Percentiles rank a stretch among this genome's conserved stretches.
Evolutionary conservation across 1,284 basidiomycete genomes (phyloP).

Genomic region (Malassezia vespertilionis): DNA sequence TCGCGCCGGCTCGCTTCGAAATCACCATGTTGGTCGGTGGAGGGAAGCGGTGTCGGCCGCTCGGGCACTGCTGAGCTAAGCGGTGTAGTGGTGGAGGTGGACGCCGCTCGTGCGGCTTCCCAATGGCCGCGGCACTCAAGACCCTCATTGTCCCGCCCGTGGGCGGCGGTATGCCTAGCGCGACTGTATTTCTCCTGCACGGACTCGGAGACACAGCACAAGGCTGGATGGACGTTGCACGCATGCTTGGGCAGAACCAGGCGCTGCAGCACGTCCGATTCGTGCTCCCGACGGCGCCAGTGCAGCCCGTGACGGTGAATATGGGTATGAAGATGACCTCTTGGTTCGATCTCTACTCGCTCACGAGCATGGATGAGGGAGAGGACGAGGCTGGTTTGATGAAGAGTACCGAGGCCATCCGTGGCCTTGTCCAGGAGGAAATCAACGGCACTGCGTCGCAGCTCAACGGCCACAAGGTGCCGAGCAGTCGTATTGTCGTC

Average conservation of each 20-base stretch:
- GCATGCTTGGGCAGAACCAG: slow-evolving; percentile 40
- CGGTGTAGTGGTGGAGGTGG: background rate
- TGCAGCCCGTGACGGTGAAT: slow-evolving; percentile 44
- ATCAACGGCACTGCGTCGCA: slow-evolving; percentile 29
- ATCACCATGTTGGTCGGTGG: slow-evolving; percentile 35
- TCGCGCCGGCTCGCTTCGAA: slow-evolving; percentile 43
- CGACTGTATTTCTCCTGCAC: slow-evolving; percentile 42
- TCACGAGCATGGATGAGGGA: slow-evolving; percentile 32
- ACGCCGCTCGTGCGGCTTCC: too few species aligned
- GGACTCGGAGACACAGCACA: slow-evolving; percentile 42
- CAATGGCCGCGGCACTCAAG: slow-evolving; percentile 24
- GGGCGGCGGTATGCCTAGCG: slow-evolving; percentile 32
- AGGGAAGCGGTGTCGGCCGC: too few species aligned
- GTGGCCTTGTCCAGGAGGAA: slow-evolving; percentile 36
- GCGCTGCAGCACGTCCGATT: slow-evolving; percentile 41
- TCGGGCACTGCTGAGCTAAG: background rate
- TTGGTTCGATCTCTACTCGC: slow-evolving; percentile 40
- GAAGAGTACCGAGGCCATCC: slow-evolving; percentile 30
- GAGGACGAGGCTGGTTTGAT: slow-evolving; percentile 43
- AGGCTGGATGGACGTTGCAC: slow-evolving; percentile 43
- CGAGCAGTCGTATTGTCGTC: slow-evolving; percentile 36
- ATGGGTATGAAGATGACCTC: slow-evolving; percentile 46
- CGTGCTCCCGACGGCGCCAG: slow-evolving; percentile 43
- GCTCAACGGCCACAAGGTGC: slow-evolving; percentile 29
- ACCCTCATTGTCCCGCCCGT: slow-evolving; percentile 38